Evolutionary conservation across 75 land plant species (phyloP).

Genomic region (Adiantum capillusveneris): DNA sequence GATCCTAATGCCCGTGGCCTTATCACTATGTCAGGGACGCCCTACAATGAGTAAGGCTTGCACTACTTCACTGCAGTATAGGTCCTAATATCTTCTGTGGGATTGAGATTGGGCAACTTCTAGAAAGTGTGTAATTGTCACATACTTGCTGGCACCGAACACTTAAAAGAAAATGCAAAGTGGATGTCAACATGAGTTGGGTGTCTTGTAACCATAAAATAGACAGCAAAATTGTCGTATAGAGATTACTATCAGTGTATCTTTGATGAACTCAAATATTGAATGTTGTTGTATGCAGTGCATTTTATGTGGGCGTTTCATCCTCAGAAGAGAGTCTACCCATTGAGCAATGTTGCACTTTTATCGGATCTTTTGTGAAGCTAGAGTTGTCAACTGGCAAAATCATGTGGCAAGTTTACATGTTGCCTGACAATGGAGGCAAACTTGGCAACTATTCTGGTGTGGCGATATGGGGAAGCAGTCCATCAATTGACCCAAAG

Average conservation of each 20-base stretch:
- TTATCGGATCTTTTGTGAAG: slow-evolving; percentile 35
- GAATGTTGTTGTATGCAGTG: too few relatives aligned
- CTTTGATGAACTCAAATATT: too few relatives aligned
- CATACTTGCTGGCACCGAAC: too few relatives aligned
- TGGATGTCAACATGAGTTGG: too few relatives aligned
- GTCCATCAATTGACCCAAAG: slow-evolving; percentile 37
- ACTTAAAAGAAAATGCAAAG: too few relatives aligned
- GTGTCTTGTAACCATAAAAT: too few relatives aligned
- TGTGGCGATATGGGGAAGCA: slow-evolving; percentile 50
- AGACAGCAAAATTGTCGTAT: too few relatives aligned
- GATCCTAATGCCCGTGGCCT: slow-evolving; percentile 14
- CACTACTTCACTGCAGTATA: too few relatives aligned
- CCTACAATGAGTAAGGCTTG: slow-evolving; percentile 25
- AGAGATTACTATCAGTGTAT: too few relatives aligned
- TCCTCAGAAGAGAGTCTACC: slow-evolving; percentile 11
- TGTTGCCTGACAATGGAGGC: slow-evolving; percentile 35
- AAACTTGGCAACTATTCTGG: slow-evolving; percentile 22
- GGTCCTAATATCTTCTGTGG: too few relatives aligned
- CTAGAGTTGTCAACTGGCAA: slow-evolving; percentile 22
- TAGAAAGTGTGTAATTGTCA: too few relatives aligned
- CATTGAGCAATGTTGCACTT: slow-evolving; percentile 4
- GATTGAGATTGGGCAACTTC: too few relatives aligned
- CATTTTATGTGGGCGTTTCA: slow-evolving; percentile 22
- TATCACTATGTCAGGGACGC: slow-evolving; percentile 40
- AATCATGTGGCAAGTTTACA: slow-evolving; percentile 29